Evolutionary conservation across 306 rosid species (phyloP), one percentile per base, ranked within the genome.

Genomic region (Cicer cuneatum): DNA sequence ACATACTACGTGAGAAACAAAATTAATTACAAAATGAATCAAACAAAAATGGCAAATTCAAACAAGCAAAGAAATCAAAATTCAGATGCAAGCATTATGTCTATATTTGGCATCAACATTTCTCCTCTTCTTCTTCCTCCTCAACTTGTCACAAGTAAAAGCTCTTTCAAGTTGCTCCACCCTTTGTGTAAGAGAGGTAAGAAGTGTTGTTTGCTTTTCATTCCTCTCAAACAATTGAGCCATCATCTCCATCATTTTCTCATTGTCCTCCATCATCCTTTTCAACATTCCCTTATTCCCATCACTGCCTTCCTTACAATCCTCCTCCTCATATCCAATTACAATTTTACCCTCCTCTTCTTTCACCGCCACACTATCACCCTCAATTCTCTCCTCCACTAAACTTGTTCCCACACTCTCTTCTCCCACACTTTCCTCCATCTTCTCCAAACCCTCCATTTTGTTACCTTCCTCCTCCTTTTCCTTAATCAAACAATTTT

Each of bases 141-240:
- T 83, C 72, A 81, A 51, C 76, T 71, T 89, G 0, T 82, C 93
- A 62, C 84, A 80, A 3, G 74, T 37, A 8, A 79, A 63, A 13
- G 90, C 87, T 73, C 77, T 89, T 84, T 90, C 97, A 41, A 90
- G 71, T n/a, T 67, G 81, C 16, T 75, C 91, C 43, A 93, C 96
- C 47, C 97, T 83, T 1, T 81, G 86, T 0, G 90, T 69, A 51
- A 90, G 85, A 11, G 90, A 86, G 54, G 80, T 75, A 1, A 89
- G 78, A 60, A 89, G 33, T 53, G 43, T 41, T 5, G 85, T 87
- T 21, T 93, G 97, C 76, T 51, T 66, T 35, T 82, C 86, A 53
- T 89, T 90, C 69, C 62, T 79, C 74, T 86, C 73, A 58, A 77
- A 78, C 52, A 90, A 71, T 54, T 84, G 80, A 1, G 61, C 63